Evolutionary conservation across 139 green algal genomes (phyloP).

Genomic region (Tetradesmus lagerheimii): DNA sequence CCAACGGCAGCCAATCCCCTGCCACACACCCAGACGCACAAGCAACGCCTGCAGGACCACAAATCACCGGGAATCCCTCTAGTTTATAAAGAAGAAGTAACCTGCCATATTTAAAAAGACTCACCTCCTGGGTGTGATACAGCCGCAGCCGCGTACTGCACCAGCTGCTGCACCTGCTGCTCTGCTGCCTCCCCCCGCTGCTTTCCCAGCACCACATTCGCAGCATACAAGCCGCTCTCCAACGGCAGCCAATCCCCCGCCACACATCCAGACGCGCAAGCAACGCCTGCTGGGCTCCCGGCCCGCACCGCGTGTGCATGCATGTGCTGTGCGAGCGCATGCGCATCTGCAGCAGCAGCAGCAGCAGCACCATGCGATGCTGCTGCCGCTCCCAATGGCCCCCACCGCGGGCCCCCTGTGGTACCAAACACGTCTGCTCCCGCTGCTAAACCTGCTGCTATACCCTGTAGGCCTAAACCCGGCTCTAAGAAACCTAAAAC

Average conservation of each 20-base stretch:
- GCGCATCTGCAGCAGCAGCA: conserved; percentile 14
- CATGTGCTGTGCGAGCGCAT: background rate
- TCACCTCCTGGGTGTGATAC: background rate
- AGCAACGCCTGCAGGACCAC: background rate
- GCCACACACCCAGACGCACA: background rate
- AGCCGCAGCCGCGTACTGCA: conserved; percentile 41
- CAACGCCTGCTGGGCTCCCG: background rate
- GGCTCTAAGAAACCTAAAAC: background rate
- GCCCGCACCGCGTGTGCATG: background rate
- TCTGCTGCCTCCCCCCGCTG: background rate
- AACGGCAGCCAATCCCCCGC: conserved; percentile 46
- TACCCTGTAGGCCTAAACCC: background rate
- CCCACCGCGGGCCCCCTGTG: background rate
- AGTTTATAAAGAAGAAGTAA: no score
- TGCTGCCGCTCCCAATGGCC: background rate
- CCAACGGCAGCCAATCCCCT: background rate
- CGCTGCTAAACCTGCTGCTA: conserved; percentile 8
- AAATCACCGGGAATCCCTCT: no score
- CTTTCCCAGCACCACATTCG: conserved; percentile 68
- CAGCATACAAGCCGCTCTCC: conserved; percentile 70
- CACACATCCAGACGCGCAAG: background rate
- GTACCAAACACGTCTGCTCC: background rate
- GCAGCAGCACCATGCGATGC: background rate
- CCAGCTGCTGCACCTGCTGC: conserved; percentile 46
- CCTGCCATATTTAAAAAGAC: no score